These are phyloP conservation scores for Isatis tinctoria DNA, from an alignment of 345 rosid genomes.

Conservation along the genomic window DNA sequence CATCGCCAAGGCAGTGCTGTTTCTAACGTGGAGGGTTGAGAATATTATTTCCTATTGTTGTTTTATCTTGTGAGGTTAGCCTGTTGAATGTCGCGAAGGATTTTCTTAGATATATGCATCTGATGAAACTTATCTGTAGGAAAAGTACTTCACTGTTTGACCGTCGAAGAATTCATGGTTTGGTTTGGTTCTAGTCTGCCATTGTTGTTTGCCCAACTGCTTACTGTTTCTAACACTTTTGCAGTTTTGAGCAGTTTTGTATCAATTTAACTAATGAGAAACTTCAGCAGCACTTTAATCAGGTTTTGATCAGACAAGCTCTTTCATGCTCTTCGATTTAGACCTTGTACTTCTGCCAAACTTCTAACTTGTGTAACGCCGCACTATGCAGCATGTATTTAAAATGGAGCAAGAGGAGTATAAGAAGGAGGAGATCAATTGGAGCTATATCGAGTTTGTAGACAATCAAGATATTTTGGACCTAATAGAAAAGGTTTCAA, in stretches of 20 bases:
- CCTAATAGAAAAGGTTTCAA: constrained; percentile 90
- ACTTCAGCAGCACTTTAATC: constrained; percentile 98
- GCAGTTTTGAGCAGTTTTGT: constrained; percentile 99
- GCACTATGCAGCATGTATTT: constrained; percentile 81
- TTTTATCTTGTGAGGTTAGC: constrained; percentile 8
- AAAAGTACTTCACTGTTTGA: neutral
- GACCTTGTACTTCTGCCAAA: constrained; percentile 12
- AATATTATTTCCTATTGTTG: constrained; percentile 1
- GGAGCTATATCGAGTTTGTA: constrained; percentile 99
- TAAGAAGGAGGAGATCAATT: constrained; percentile 83
- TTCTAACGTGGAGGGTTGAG: neutral
- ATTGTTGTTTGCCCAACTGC: constrained; percentile 14
- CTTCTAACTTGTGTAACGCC: constrained; percentile 15
- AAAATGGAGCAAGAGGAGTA: constrained; percentile 99
- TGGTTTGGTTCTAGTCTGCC: neutral
- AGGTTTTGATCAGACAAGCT: constrained; percentile 48
- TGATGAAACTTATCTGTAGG: neutral
- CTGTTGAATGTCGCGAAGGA: neutral
- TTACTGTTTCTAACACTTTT: constrained; percentile 28
- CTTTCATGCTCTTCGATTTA: neutral
- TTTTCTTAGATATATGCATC: neutral
- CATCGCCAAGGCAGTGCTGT: constrained; percentile 20
- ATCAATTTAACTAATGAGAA: constrained; percentile 99
- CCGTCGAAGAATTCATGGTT: neutral
- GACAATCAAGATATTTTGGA: constrained; percentile 95